These are phyloP conservation scores for Tetrapyrgos nigripes DNA, from an alignment of 1,284 basidiomycete species.

Conservation along the genomic window DNA sequence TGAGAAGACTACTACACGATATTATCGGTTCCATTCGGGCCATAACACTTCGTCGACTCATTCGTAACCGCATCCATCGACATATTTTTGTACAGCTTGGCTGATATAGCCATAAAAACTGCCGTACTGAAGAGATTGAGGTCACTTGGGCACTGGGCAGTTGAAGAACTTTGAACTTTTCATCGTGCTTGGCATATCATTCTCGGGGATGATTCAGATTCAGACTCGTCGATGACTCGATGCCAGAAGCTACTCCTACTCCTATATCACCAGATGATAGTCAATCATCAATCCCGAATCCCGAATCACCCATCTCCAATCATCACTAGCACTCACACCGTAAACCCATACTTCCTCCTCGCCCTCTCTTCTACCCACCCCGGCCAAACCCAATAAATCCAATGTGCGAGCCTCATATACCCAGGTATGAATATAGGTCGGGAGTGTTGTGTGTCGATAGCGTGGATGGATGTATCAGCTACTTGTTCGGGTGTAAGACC, in stretches of 20 bases:
- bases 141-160: no score
- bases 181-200: no score
- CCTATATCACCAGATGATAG: no score
- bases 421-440: slow-evolving; percentile 63
- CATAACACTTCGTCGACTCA: neutral
- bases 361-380: slow-evolving; percentile 60
- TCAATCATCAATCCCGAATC: no score
- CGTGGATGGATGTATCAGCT: slow-evolving; percentile 60
- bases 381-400: slow-evolving; percentile 71
- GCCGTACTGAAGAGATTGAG: neutral
- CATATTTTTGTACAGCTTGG: neutral
- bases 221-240: no score
- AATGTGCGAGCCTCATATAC: slow-evolving; percentile 48
- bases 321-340: no score
- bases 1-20: neutral
- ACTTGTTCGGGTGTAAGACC: slow-evolving; percentile 65
- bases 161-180: no score
- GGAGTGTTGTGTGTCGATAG: slow-evolving; percentile 57
- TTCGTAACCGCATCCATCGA: neutral
- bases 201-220: no score
- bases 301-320: no score
- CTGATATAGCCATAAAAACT: neutral
- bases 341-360: slow-evolving; percentile 53
- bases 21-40: neutral
- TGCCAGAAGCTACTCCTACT: no score